These are phyloP conservation scores for Hypomontagnella monticulosa DNA, from an alignment of 495 filamentous ascomycete genomes.

Conservation along the genomic window DNA sequence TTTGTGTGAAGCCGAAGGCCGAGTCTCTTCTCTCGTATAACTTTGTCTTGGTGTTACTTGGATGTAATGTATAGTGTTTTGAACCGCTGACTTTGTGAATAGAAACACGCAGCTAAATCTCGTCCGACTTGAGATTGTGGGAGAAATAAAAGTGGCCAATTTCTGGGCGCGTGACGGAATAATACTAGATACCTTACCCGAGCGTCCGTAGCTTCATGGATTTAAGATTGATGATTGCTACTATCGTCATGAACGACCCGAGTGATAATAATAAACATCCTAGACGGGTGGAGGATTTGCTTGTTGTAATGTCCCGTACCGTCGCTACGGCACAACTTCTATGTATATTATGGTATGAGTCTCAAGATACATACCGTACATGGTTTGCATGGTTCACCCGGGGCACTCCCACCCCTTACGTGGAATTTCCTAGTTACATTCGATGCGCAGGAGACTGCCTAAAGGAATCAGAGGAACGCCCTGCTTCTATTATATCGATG, in stretches of 20 bases:
- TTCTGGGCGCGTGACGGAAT: conserved; percentile 9
- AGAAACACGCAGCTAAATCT: conserved; percentile 5
- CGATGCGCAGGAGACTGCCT: conserved; percentile 20
- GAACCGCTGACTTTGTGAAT: background rate
- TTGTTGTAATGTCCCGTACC: background rate
- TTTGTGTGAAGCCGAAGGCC: conserved; percentile 7
- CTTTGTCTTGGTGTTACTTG: conserved; percentile 17
- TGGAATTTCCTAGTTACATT: conserved; percentile 12
- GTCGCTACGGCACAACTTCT: background rate
- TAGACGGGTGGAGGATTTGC: background rate
- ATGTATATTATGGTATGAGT: background rate
- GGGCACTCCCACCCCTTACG: background rate
- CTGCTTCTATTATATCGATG: conserved; percentile 12
- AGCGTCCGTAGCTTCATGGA: conserved; percentile 2
- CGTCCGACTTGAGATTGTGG: conserved; percentile 7
- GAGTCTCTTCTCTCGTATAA: background rate
- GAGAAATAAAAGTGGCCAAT: background rate
- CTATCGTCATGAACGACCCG: conserved; percentile 17
- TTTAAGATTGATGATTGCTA: conserved; percentile 15
- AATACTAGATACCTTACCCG: background rate
- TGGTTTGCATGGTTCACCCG: conserved; percentile 3
- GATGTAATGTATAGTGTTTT: background rate
- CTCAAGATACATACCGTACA: background rate
- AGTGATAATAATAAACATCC: conserved; percentile 14
- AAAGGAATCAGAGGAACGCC: conserved; percentile 13